Evolutionary conservation across 805 yeast genomes (phyloP).

Genomic region (Candida maris): DNA sequence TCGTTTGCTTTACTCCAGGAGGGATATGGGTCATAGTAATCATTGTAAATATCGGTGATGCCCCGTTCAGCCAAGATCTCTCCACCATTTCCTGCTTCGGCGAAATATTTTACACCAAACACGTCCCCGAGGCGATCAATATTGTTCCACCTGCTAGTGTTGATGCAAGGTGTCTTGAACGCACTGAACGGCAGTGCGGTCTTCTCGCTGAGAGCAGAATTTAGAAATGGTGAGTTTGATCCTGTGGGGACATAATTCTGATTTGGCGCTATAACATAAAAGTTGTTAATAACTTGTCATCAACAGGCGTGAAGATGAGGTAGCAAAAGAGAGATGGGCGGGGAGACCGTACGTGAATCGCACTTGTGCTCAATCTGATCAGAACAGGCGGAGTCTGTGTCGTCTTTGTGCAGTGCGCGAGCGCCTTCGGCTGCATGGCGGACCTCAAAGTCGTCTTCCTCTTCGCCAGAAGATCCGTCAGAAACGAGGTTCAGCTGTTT

Average conservation of each 20-base stretch:
- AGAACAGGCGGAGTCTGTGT: slow-evolving; percentile 2
- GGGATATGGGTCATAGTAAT: slow-evolving; percentile 50
- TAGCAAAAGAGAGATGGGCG: neutral
- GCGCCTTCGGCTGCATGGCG: slow-evolving; percentile 1
- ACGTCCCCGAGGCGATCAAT: slow-evolving; percentile 32
- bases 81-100: slow-evolving; percentile 32
- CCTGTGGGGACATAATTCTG: slow-evolving; percentile 9
- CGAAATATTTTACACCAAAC: slow-evolving; percentile 28
- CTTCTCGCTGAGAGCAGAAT: slow-evolving; percentile 28
- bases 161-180: slow-evolving; percentile 42
- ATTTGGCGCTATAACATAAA: slow-evolving; percentile 18
- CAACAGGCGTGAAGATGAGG: neutral
- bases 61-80: slow-evolving; percentile 28
- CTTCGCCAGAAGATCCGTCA: slow-evolving; percentile 18
- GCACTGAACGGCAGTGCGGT: slow-evolving; percentile 37
- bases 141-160: slow-evolving; percentile 43
- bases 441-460: slow-evolving; percentile 11
- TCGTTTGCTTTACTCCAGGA: slow-evolving; percentile 41
- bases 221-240: slow-evolving; percentile 17
- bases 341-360: slow-evolving; percentile 17
- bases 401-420: slow-evolving; percentile 5
- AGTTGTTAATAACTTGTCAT: slow-evolving; percentile 2
- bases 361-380: slow-evolving; percentile 10
- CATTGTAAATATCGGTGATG: slow-evolving; percentile 41
- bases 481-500: slow-evolving; percentile 18